Conservation (phyloP, 139 green algal genomes). For the Coccomyxa sp. region DNA sequence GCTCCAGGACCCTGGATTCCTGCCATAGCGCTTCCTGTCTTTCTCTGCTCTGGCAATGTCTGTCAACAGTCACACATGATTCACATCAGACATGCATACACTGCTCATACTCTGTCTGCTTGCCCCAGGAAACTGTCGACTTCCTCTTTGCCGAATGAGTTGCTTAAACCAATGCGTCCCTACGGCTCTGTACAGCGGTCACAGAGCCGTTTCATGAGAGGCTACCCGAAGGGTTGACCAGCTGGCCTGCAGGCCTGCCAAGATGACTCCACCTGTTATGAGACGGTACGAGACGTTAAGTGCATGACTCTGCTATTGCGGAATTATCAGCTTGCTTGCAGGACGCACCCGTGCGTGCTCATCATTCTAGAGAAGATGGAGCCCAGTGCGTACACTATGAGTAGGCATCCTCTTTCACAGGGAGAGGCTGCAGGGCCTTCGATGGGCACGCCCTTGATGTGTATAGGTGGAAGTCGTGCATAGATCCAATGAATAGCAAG, state of each 20-base stretch:
- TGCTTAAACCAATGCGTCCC: background rate
- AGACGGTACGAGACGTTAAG: too few relatives aligned
- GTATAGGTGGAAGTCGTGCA: too few relatives aligned
- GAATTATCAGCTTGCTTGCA: background rate
- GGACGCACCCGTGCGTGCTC: background rate
- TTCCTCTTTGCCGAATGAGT: background rate
- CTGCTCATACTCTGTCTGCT: background rate
- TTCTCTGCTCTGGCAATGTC: background rate
- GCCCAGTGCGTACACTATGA: background rate
- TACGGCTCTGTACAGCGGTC: background rate
- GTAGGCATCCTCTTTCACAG: background rate
- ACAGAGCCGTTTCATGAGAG: background rate
- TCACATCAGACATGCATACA: background rate
- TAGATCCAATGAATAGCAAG: too few relatives aligned
- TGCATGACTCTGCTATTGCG: background rate
- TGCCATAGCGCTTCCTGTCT: background rate
- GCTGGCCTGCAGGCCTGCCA: background rate
- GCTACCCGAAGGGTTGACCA: background rate
- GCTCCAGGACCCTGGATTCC: constrained; percentile 2
- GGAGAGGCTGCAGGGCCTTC: background rate
- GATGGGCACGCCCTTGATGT: too few relatives aligned
- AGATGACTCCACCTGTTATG: background rate
- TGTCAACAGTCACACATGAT: background rate
- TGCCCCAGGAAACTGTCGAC: background rate
- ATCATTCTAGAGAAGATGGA: background rate